Evolutionary conservation across 441 rosid species (phyloP).

Genomic region (Bruguiera hainesii): DNA sequence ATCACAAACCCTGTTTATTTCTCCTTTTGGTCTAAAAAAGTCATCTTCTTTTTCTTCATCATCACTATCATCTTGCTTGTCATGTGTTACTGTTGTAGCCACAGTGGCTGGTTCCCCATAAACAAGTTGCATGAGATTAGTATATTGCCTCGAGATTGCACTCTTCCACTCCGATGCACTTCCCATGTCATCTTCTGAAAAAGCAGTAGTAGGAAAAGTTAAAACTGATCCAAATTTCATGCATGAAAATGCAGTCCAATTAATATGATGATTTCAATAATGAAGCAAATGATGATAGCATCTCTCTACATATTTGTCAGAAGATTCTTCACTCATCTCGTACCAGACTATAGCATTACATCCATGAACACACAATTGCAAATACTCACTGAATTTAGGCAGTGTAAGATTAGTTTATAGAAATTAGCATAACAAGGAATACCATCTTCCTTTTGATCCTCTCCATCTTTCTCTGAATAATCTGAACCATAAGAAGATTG

Average conservation of each 20-base stretch:
- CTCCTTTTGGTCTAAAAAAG: conserved; percentile 85
- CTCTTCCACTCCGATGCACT: conserved; percentile 82
- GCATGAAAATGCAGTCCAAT: not conserved
- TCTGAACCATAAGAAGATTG: conserved; percentile 44
- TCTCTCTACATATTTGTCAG: not conserved
- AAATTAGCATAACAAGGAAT: conserved; percentile 13
- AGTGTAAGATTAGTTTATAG: not conserved
- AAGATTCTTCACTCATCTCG: not conserved
- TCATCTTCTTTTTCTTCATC: conserved; percentile 63
- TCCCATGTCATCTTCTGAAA: conserved; percentile 52
- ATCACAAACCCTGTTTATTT: conserved; percentile 56
- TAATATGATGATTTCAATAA: not conserved
- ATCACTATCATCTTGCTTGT: conserved; percentile 40
- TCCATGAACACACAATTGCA: not conserved
- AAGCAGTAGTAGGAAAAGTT: conserved; percentile 16
- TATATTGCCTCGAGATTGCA: conserved; percentile 43
- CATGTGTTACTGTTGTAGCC: conserved; percentile 29
- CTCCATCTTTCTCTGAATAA: conserved; percentile 35
- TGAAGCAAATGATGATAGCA: not conserved
- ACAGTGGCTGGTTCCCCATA: conserved; percentile 52
- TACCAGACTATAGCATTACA: not conserved
- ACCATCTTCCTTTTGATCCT: conserved; percentile 45
- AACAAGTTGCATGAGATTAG: conserved; percentile 74
- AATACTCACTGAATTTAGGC: not conserved
- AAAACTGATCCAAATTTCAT: conserved; percentile 12